Base-by-base conservation (phyloP, 2,329 filamentous ascomycete genomes). In the Fusarium neocosmosporiellum region DNA sequence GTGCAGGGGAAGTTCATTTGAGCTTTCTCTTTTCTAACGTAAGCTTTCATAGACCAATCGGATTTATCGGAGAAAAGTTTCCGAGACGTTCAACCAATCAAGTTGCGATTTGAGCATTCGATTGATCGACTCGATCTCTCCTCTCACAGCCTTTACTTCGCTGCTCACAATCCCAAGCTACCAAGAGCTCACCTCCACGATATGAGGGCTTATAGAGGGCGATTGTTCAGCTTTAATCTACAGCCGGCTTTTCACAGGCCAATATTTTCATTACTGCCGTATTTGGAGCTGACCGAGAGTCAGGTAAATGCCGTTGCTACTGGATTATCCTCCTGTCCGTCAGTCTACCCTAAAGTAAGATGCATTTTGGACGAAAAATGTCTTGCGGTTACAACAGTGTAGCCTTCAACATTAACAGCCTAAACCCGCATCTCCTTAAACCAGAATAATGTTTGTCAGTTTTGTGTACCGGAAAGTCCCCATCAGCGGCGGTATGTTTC, bases 181-280 rank as follows among this genome's bases (percentile, higher is more conserved):
- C 6, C 7, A 33, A 9, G 31, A n/a, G 2, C 2, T n/a, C 5
- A n/a, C 18, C 16, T 50, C 5, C 2, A 29, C 1, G 9, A 13
- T 1, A 29, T 29, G 2, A n/a, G 10, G 10, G 9, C 11, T 2
- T n/a, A 27, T 13, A 29, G 7, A n/a, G 3, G 24, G 5, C 6
- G 2, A 7, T 11, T 18, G 0, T 18, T 10, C 22, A 6, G 14
- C 1, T 10, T 18, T 3, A 27, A 18, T 27, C 5, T 3, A 16
- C 4, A 1, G 2, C 3, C 3, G 6, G 11, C 1, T 18, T 9
- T 8, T 11, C 1, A 4, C 2, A 16, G 0, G 3, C 3, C 2
- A 2, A 7, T 3, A 2, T 18, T 46, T 18, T 46, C 2, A 10
- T 46, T 5, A 1, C 20, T 20, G 16, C 24, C 4, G 41, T 24